These are phyloP conservation scores for Hyaloperonospora brassicae DNA, from an alignment of 352 stramenopile species.

Conservation along the genomic window DNA sequence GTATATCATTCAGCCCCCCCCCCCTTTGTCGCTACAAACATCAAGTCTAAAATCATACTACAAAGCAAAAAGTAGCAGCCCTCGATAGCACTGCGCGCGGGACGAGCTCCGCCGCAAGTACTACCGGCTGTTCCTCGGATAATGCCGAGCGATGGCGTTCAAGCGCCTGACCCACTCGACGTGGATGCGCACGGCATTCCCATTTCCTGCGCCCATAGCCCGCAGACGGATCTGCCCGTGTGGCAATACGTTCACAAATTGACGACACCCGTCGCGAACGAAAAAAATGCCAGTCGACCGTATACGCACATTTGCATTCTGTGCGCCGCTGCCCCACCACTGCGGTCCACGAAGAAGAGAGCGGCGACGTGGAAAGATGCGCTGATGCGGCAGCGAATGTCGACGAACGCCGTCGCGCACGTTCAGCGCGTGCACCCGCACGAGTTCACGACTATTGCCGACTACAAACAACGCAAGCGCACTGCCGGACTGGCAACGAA, in stretches of 20 bases:
- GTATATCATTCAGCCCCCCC: too few species aligned
- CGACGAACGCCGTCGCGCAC: conserved; percentile 31
- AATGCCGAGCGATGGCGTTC: too few species aligned
- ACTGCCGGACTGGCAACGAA: conserved; percentile 2
- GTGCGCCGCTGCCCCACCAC: conserved; percentile 12
- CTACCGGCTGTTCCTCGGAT: too few species aligned
- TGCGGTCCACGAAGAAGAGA: conserved; percentile 6
- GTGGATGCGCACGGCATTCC: conserved; percentile 24
- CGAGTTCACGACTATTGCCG: conserved; percentile 14
- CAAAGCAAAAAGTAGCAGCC: too few species aligned
- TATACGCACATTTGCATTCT: conserved; percentile 33
- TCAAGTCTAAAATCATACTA: too few species aligned
- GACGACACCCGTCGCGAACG: conserved; percentile 16
- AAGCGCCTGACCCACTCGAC: too few species aligned
- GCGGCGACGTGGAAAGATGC: conserved; percentile 18
- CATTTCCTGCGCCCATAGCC: conserved; percentile 13
- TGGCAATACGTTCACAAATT: conserved; percentile 35
- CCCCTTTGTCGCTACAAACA: too few species aligned
- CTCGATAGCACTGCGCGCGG: too few species aligned
- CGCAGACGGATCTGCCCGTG: conserved; percentile 28
- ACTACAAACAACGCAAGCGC: conserved; percentile 21
- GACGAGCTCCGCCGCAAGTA: too few species aligned
- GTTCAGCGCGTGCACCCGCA: conserved; percentile 26
- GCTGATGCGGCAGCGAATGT: conserved; percentile 34
- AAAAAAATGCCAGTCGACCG: conserved; percentile 12